These are phyloP conservation scores for Acorus calamus DNA, from an alignment of 106 monocot genomes.

Conservation along the genomic window DNA sequence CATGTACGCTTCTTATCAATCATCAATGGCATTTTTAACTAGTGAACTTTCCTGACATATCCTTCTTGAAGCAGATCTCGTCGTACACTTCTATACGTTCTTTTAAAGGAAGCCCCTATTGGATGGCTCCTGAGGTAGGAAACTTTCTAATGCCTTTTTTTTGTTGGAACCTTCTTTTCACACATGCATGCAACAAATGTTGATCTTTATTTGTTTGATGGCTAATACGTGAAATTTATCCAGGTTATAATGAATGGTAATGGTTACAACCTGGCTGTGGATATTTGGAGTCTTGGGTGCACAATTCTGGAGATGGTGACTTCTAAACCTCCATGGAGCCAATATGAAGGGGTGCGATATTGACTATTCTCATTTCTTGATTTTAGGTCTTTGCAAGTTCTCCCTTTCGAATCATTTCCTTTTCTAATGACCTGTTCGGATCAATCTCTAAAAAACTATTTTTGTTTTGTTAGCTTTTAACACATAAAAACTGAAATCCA, in stretches of 20 bases:
- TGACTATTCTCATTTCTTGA: constrained; percentile 1
- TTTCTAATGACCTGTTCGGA: no score
- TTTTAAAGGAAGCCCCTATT: constrained; percentile 97
- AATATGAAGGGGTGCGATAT: constrained; percentile 63
- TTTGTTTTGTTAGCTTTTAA: no score
- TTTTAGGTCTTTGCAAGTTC: no score
- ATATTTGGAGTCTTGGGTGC: constrained; percentile 99
- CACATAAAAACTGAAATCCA: no score
- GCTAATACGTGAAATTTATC: constrained; percentile 1
- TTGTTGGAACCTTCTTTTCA: constrained; percentile 1
- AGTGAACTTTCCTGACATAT: no score
- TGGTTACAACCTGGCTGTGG: constrained; percentile 82
- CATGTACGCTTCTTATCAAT: constrained; percentile 49
- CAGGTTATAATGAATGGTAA: constrained; percentile 80
- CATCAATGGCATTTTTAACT: neutral
- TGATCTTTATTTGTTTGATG: neutral
- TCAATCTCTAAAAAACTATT: no score
- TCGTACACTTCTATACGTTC: constrained; percentile 69
- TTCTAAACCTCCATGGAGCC: constrained; percentile 87
- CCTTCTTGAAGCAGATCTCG: constrained; percentile 47
- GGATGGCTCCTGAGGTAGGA: constrained; percentile 99
- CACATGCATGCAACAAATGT: neutral
- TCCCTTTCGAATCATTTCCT: no score
- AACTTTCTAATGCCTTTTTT: neutral
- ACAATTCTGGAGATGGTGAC: constrained; percentile 95